Percentiles rank a stretch among this genome's conserved stretches.
phyloP scores from a whole-genome alignment of 495 filamentous ascomycete genomes.

The Amphirosellinia nigrospora region DNA sequence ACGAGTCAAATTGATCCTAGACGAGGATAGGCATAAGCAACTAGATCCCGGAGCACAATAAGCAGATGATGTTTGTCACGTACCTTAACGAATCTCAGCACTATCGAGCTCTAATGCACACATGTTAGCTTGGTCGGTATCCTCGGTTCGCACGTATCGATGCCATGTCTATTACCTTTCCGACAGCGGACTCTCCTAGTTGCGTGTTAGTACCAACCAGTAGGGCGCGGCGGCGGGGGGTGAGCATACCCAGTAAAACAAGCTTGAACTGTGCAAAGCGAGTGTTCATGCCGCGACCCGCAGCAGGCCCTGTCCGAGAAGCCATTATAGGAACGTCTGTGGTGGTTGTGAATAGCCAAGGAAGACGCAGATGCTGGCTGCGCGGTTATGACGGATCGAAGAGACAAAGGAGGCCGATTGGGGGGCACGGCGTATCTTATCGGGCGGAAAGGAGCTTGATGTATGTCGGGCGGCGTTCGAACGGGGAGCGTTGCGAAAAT shows the following conservation, averaged over 20 bases:
- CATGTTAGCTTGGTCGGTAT: conserved; percentile 44
- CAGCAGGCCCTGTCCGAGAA: conserved; percentile 72
- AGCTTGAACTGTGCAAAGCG: conserved; percentile 99
- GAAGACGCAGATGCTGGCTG: conserved; percentile 15
- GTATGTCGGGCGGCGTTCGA: conserved; percentile 10
- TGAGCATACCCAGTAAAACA: conserved; percentile 81
- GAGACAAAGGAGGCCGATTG: conserved; percentile 25
- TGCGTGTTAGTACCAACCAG: conserved; percentile 47
- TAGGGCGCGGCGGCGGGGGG: conserved; percentile 4
- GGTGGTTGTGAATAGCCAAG: conserved; percentile 28
- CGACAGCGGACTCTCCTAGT: conserved; percentile 94
- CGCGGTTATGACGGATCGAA: conserved; percentile 25
- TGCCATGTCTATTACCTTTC: conserved; percentile 69
- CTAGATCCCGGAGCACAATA: neutral
- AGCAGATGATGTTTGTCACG: conserved; percentile 28
- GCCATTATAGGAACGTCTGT: conserved; percentile 64
- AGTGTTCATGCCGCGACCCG: conserved; percentile 68
- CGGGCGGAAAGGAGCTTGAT: conserved; percentile 28
- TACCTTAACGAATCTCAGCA: conserved; percentile 97
- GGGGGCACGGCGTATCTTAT: conserved; percentile 32
- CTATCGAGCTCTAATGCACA: conserved; percentile 81
- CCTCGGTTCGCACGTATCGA: neutral
- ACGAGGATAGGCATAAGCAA: conserved; percentile 18
- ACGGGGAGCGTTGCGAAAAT: neutral
- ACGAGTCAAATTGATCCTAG: conserved; percentile 99